These are phyloP conservation scores for Fusarium metavorans DNA, from an alignment of 2,329 filamentous ascomycete genomes.

Conservation along the genomic window DNA sequence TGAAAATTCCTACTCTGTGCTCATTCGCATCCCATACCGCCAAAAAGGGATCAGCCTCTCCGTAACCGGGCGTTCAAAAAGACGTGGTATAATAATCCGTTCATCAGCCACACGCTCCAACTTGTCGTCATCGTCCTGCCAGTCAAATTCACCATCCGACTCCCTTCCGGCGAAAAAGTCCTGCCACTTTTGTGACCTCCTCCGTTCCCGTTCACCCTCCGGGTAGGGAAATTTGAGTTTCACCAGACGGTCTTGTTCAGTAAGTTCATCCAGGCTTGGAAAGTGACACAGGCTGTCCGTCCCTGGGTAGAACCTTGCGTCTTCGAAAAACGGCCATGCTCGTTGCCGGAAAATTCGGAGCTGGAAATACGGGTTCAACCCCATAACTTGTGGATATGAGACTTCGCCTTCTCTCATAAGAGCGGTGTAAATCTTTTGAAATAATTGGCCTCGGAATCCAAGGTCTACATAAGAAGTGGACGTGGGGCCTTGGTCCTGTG, in stretches of 20 bases:
- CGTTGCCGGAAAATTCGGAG: constrained; percentile 9
- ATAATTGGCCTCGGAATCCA: not conserved
- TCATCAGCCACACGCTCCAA: not conserved
- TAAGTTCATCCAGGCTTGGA: not conserved
- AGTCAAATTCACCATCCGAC: not conserved
- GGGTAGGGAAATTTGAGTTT: not conserved
- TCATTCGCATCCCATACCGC: not conserved
- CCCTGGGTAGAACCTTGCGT: not conserved
- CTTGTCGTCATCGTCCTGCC: not conserved
- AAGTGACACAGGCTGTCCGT: not conserved
- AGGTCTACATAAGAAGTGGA: not conserved
- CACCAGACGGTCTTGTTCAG: not conserved
- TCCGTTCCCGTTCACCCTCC: not conserved
- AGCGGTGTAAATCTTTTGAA: not conserved
- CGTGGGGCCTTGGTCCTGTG: not conserved
- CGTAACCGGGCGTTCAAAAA: not conserved
- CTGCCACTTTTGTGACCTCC: not conserved
- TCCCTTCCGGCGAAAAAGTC: not conserved
- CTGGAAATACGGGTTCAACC: not conserved
- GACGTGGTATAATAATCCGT: not conserved
- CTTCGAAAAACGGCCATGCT: constrained; percentile 27
- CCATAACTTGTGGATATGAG: not conserved
- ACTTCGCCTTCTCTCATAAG: not conserved
- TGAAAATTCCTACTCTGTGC: not conserved
- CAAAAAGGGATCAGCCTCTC: not conserved